Evolutionary conservation across 768 basidiomycete species (phyloP).

Genomic region (Ramaria rubella): DNA sequence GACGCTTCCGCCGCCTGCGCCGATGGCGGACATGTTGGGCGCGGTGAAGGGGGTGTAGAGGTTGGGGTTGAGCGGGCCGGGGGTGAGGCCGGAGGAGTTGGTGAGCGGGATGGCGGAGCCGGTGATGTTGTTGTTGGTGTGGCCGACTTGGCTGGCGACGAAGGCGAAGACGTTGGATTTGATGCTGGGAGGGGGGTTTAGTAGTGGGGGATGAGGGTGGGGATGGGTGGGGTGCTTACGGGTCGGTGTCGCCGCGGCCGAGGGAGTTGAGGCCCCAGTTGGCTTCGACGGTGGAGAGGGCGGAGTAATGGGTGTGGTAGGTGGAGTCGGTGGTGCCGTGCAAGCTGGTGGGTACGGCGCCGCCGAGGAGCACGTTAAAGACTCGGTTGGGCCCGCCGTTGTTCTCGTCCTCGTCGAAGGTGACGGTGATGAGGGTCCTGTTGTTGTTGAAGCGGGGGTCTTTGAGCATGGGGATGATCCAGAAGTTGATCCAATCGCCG

Average conservation of each 20-base stretch:
- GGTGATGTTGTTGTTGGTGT: conserved; percentile 32
- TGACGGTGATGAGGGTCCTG: conserved; percentile 48
- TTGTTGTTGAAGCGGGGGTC: conserved; percentile 48
- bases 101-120: conserved; percentile 27
- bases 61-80: conserved; percentile 38
- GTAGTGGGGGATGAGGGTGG: neutral
- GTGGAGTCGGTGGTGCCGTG: conserved; percentile 42
- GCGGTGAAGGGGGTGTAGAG: conserved; percentile 40
- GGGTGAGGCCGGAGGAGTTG: conserved; percentile 36
- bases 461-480: conserved; percentile 44
- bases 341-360: conserved; percentile 36
- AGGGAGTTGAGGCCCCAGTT: conserved; percentile 60
- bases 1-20: conserved; percentile 32
- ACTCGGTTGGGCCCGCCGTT: conserved; percentile 39
- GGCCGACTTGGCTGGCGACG: conserved; percentile 41
- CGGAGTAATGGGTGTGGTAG: conserved; percentile 59
- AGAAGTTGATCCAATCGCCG: conserved; percentile 40
- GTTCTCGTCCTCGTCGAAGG: conserved; percentile 52
- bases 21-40: conserved; percentile 32
- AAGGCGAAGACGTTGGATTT: conserved; percentile 45
- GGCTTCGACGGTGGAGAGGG: conserved; percentile 46
- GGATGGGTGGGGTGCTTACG: conserved; percentile 20
- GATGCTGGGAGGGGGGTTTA: conserved; percentile 18
- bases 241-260: conserved; percentile 51
- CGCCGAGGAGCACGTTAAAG: conserved; percentile 38